phyloP scores from a whole-genome alignment of 108 stramenopile species.

The Pinguiococcus pyrenoidosus region DNA sequence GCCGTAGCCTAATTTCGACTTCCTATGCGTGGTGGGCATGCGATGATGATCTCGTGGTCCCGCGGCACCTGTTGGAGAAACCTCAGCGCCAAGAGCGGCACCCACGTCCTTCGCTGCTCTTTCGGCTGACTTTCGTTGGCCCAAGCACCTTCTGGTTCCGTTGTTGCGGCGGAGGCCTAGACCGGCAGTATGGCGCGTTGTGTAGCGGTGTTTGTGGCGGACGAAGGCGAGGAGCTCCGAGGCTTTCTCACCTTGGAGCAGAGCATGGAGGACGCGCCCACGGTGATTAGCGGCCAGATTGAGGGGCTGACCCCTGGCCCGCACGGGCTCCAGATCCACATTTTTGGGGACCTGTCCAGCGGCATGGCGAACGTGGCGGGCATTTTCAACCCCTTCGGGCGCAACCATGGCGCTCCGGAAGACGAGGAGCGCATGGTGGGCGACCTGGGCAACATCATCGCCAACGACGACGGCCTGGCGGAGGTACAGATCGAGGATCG shows the following conservation, averaged over 20 bases:
- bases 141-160: too few species aligned
- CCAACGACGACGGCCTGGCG: slow-evolving; percentile 43
- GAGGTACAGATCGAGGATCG: slow-evolving; percentile 54
- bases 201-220: background rate
- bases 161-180: background rate
- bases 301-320: slow-evolving; percentile 64
- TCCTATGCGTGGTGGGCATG: too few species aligned
- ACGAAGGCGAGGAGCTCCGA: background rate
- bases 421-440: slow-evolving; percentile 76
- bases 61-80: too few species aligned
- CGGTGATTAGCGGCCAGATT: slow-evolving; percentile 39
- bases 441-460: slow-evolving; percentile 58
- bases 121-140: too few species aligned
- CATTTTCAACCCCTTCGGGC: slow-evolving; percentile 85
- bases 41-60: too few species aligned
- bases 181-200: background rate
- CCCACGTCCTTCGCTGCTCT: too few species aligned
- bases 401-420: slow-evolving; percentile 52
- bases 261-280: slow-evolving; percentile 54
- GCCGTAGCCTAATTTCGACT: too few species aligned
- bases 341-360: slow-evolving; percentile 63
- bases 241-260: slow-evolving; percentile 39
- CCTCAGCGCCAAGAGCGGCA: too few species aligned
- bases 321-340: slow-evolving; percentile 67
- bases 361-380: slow-evolving; percentile 51